Base-by-base conservation (phyloP, 2,329 filamentous ascomycete genomes). In the Escovopsis sp. region DNA sequence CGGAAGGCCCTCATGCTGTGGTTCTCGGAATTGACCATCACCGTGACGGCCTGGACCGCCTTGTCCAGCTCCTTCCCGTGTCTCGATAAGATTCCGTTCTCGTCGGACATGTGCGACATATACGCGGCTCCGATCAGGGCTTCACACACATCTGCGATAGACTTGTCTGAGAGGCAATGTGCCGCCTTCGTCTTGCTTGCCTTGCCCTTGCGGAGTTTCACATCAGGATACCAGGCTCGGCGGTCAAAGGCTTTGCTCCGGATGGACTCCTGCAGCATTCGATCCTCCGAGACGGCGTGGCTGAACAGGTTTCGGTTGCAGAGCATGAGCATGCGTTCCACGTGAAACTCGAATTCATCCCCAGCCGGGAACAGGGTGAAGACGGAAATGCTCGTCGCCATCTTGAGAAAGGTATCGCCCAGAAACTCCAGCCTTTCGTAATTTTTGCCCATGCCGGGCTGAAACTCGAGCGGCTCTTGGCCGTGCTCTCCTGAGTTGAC, bases 391-490 rank as follows among this genome's bases (percentile, higher is more conserved):
- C 88, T 89, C 0, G 89, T 95, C 10, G 85, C 85, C 80, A 95
- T 89, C 62, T 98, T 98, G 45, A 98, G 69, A 54, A 95, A 94
- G 32, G 82, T 84, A 58, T 98, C 91, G 0, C 91, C 91, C 2
- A 96, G 70, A 46, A 95, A 94, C 54, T 98, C 91, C 0, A 96
- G 70, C 11, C 91, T 76, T 59, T 98, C 91, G 53, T 98, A 98
- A 52, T 96, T 96, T 34, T 80, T 81, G 1, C 87, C 86, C 86
- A 94, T 94, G 3, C 87, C 88, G 39, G 73, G 68, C 51, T 87
- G 83, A 38, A 88, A 78, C 50, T 87, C 84, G 41, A 85, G 62
- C 34, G 82, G 75, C 44, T 81, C 70, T 32, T 72, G 66, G 0
- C 67, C 69, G 46, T 85, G 74, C 33, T 94, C 85, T 7, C 82